These are phyloP conservation scores for Plectosphaerella sp. DNA, from an alignment of 2,329 filamentous ascomycete genomes.

Conservation along the genomic window DNA sequence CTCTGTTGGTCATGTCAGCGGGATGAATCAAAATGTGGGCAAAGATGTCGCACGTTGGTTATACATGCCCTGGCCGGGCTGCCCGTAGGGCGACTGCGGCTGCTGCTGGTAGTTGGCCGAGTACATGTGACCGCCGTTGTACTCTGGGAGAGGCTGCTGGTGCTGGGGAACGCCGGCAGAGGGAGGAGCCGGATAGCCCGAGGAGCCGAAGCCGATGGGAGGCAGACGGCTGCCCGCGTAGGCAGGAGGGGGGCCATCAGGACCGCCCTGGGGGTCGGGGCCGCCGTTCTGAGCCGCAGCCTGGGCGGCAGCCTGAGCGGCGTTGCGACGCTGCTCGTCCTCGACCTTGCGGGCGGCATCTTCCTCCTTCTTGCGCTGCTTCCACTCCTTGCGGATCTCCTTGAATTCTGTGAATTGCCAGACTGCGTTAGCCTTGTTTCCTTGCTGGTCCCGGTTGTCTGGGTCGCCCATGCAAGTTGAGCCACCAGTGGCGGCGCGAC, in stretches of 20 bases:
- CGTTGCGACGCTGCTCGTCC: constrained; percentile 70
- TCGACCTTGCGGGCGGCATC: constrained; percentile 85
- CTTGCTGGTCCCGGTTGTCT: constrained; percentile 17
- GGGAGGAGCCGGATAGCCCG: constrained; percentile 63
- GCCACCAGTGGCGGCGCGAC: constrained; percentile 23
- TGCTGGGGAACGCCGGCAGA: constrained; percentile 42
- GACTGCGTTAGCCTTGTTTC: constrained; percentile 17
- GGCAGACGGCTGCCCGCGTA: constrained; percentile 61
- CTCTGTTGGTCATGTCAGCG: constrained; percentile 10
- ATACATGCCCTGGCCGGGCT: constrained; percentile 55
- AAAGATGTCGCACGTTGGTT: constrained; percentile 41
- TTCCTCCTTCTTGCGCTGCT: constrained; percentile 98
- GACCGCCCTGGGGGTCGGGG: constrained; percentile 38
- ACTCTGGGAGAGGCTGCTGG: constrained; percentile 51
- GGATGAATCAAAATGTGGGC: background rate
- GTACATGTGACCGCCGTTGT: constrained; percentile 51
- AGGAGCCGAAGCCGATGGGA: constrained; percentile 68
- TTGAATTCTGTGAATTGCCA: constrained; percentile 73
- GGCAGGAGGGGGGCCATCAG: constrained; percentile 49
- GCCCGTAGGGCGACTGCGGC: constrained; percentile 54
- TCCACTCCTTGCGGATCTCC: constrained; percentile 98
- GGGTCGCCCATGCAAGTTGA: constrained; percentile 42
- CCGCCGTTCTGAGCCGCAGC: constrained; percentile 50
- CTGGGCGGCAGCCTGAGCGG: constrained; percentile 34
- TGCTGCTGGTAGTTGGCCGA: constrained; percentile 48